Conservation (phyloP, 345 rosid species). For the Brassica napus region Da-Ae NC_063434.1:27997501-27998000, state of each 20-base stretch:
- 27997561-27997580: background rate
- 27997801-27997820: constrained; percentile 22
- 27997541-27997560: background rate
- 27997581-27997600: background rate
- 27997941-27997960: constrained; percentile 38
- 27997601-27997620: no score
- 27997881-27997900: constrained; percentile 36
- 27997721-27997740: constrained; percentile 27
- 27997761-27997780: constrained; percentile 9
- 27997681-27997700: background rate
- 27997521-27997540: background rate
- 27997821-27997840: constrained; percentile 33
- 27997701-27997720: background rate
- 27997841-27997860: constrained; percentile 30
- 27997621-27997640: background rate
- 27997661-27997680: no score
- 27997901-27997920: constrained; percentile 40
- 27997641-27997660: background rate
- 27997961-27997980: constrained; percentile 41
- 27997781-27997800: constrained; percentile 7
- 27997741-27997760: constrained; percentile 14
- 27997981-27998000: constrained; percentile 39
- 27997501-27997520: background rate
- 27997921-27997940: constrained; percentile 27
- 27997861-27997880: constrained; percentile 28